Conservation (phyloP, 148 eudicot genomes). For the Rhododendron griersonianum region DNA sequence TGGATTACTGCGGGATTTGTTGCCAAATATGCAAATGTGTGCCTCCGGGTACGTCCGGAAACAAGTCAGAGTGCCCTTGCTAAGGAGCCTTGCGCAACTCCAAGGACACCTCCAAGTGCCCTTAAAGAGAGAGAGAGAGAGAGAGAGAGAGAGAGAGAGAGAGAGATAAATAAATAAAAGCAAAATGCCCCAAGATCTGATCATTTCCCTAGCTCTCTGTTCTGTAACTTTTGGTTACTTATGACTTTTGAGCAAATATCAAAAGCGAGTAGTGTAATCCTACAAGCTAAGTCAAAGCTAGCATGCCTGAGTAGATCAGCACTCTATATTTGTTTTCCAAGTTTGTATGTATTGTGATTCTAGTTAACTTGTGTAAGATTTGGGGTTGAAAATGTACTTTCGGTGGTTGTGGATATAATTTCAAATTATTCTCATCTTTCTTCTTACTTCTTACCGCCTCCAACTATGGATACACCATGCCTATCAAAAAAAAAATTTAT, state of each 20-base stretch:
- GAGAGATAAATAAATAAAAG: no score
- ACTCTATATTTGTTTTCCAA: neutral
- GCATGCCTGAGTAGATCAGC: neutral
- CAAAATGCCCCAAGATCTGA: no score
- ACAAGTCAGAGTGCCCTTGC: conserved; percentile 65
- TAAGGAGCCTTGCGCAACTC: conserved; percentile 44
- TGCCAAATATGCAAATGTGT: conserved; percentile 53
- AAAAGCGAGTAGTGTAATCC: neutral
- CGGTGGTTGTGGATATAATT: neutral
- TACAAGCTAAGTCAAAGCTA: neutral
- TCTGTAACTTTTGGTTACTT: no score
- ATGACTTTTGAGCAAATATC: neutral
- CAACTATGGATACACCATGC: no score
- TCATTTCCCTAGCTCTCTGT: no score
- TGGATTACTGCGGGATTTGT: conserved; percentile 40
- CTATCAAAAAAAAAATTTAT: no score
- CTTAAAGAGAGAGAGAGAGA: conserved; percentile 18
- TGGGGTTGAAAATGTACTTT: neutral
- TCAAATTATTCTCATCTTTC: neutral
- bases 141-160: neutral
- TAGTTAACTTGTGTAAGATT: neutral
- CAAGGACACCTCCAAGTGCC: conserved; percentile 59
- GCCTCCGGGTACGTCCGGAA: conserved; percentile 53
- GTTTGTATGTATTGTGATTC: neutral
- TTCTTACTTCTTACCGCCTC: neutral